Evolutionary conservation across 805 yeast genomes (phyloP), one percentile per base, ranked within the genome.

Genomic region (Hanseniaspora taiwanica): DNA sequence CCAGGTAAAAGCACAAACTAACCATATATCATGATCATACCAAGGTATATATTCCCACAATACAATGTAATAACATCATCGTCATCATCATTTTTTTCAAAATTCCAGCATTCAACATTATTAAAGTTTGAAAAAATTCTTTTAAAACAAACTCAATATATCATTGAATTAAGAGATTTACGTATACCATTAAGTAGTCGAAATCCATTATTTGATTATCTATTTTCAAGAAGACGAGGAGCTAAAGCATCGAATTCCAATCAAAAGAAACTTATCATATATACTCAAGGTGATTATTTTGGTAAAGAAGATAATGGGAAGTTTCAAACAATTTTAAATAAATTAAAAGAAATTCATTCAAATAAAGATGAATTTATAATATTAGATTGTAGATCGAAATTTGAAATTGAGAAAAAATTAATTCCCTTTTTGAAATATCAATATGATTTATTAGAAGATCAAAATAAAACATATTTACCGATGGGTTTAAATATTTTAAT

Each of bases 111-210:
- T 45, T 77, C 75, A 45, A 94, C 96, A 0, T 63, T 89, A 21
- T 70, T 74, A 36, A 69, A 63, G 44, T 74, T 87, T 63, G 69
- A 75, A 12, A 73, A 71, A n/a, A n/a, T n/a, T 27, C 55, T 84
- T 23, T 74, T 89, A 2, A 86, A 91, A 3, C 87, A 83, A 48
- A 66, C 86, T 14, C 94, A 89, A 53, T 58, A 85, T 36, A 72
- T 91, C 2, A 58, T 89, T 6, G 98, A 91, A 52, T 71, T 91
- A 7, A 62, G 97, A 52, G 98, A 91, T 55, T 66, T 89, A 1
- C 61, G 98, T 45, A 94, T 96, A 0, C 98, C 98, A 0, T 49
- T 87, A 2, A 71, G 89, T 3, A 79, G 95, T 1, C 68, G 85
- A 37, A 89, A 89, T 53, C 76, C 76, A 2, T 65, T 87, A n/a